Evolutionary conservation across 345 rosid genomes (phyloP), one percentile per base, ranked within the genome.

Genomic region (Hevea brasiliensis): DNA sequence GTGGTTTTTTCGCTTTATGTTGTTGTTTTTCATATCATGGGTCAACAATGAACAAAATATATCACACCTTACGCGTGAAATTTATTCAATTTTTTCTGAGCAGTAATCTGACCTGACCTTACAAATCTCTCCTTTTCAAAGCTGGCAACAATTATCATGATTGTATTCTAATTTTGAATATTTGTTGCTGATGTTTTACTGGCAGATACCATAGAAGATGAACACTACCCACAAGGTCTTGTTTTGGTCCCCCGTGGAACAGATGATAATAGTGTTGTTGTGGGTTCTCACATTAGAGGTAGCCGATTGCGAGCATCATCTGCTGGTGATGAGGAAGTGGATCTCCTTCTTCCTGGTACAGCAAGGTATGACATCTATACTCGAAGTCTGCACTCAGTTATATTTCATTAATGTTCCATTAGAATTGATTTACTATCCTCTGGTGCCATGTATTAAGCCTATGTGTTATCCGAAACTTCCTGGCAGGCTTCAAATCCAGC

Each of bases 291-390:
- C 76, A 85, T 95, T 21, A 84, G 98, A 82, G 99, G 99, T 56
- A 89, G 98, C 70, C 86, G 96, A 68, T 78, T 95, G 74, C 85
- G 97, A 67, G 94, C 96, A 32, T 90, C 94, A 6, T 83, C 94
- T 65, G 93, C 77, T 23, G 97, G 98, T 29, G 86, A 89, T 69
- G 97, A 89, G 87, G 99, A 88, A 84, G 99, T 95, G 21, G 98
- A 95, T 84, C 99, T 95, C 72, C 97, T 95, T 70, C 98, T 95
- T 23, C 99, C 98, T 18, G 99, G 97, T 50, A 95, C 99, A 69
- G 99, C 97, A 72, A 91, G 99, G 99, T 92, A 88, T 51, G 61
- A 54, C 47, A 47, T 66, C 81, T 73, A 50, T 64, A 53, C 53
- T 70, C 18, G 44, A 64, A 51, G 66, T 60, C 64, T 65, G 3